Base-by-base conservation (phyloP, 768 basidiomycete species). In the Lactifluus pinguis region DNA sequence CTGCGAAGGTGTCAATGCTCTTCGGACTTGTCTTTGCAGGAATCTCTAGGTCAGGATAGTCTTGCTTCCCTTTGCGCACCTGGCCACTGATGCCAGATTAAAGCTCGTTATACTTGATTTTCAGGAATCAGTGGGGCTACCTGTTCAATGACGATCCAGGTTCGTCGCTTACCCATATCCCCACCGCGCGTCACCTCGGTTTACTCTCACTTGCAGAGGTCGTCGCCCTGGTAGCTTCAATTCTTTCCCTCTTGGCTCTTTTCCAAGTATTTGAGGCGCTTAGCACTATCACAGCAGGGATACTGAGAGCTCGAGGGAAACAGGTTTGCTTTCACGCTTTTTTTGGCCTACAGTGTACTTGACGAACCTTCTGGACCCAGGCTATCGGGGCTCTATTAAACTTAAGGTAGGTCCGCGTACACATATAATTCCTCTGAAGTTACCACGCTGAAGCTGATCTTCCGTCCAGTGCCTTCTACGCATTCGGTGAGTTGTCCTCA, bases 201-300 rank as follows among this genome's bases (percentile, higher is more conserved):
- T 61, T 15, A 32, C 8, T n/a, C 30, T 42, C 38, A 57, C 62
- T 34, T 21, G 17, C 17, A 69, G 72, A 36, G 59, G 76, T 78
- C 59, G 77, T 82, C 50, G 45, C 63, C 8, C 63, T 84, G 2
- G 85, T 85, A n/a, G 77, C 83, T 0, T 64, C 68, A 4, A 75
- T 85, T 55, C 69, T 87, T 45, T 83, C 85, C 2, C n/a, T 74
- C 52, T 83, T 95, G 5, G 83, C 86, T 8, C 75, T 89, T 30
- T 89, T 86, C 77, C 89, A 97, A 72, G 83, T 95, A 4, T 87
- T 94, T 59, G 95, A 99, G 67, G 91, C 86, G 0, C 76, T 83
- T 11, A 70, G 79, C 2, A 84, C 80, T 0, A 81, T 93, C 6
- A 79, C 83, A 0, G 80, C 79, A 7, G 94, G 94, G 3, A 82